A percentile compares a stretch with the other conserved stretches of the same genome.
phyloP scores from a whole-genome alignment of 345 rosid species.

The Dovyalis caffra region DNA sequence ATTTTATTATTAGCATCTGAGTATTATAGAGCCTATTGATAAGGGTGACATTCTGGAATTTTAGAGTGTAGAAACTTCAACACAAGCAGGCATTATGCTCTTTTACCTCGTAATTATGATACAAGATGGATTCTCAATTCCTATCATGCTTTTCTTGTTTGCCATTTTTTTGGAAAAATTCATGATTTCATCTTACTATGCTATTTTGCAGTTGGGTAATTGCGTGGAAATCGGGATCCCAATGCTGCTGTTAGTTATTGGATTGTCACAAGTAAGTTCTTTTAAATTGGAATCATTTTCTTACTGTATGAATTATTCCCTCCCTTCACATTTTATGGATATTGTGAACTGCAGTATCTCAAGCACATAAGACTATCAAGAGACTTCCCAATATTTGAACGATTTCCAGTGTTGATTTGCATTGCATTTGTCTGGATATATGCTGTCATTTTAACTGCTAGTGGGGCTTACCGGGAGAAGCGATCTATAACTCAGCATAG shows the following conservation, averaged over 20 bases:
- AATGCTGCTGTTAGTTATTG: constrained; percentile 32
- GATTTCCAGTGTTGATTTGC: constrained; percentile 34
- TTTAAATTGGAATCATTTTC: not conserved
- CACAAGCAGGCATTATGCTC: no score
- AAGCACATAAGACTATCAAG: constrained; percentile 30
- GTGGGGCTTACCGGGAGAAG: constrained; percentile 33
- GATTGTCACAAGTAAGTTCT: constrained; percentile 28
- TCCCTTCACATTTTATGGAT: not conserved
- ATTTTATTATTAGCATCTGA: no score
- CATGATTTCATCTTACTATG: not conserved
- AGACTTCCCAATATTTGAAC: constrained; percentile 31
- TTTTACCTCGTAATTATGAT: not conserved
- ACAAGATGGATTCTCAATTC: not conserved
- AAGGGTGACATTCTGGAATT: not conserved
- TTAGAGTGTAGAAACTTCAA: not conserved
- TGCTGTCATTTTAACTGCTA: constrained; percentile 25
- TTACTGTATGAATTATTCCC: not conserved
- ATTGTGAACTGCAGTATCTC: constrained; percentile 25
- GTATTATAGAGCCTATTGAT: not conserved
- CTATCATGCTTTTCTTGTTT: not conserved
- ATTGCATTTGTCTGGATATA: constrained; percentile 30
- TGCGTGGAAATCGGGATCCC: constrained; percentile 37
- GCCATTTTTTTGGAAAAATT: not conserved
- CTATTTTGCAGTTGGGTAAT: constrained; percentile 25
- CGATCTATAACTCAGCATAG: constrained; percentile 25